These are phyloP conservation scores for Leccinum broughii DNA, from an alignment of 768 basidiomycete genomes.

Conservation along the genomic window DNA sequence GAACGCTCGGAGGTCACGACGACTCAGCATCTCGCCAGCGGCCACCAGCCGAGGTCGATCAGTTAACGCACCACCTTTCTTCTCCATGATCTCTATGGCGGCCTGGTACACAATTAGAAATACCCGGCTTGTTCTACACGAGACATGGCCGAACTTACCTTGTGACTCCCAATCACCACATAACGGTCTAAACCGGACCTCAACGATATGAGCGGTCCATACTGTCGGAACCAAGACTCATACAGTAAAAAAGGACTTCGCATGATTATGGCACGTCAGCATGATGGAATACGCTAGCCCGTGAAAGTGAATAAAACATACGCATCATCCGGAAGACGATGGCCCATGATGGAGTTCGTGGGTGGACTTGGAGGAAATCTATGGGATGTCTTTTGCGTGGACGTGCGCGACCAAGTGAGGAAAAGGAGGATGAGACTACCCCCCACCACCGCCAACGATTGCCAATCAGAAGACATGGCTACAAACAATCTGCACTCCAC, in stretches of 20 bases:
- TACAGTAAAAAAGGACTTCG: conserved; percentile 25
- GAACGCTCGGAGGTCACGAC: conserved; percentile 48
- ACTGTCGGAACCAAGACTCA: conserved; percentile 53
- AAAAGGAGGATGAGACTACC: too few relatives aligned
- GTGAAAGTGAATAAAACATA: background rate
- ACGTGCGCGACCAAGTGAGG: conserved; percentile 50
- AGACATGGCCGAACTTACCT: conserved; percentile 4
- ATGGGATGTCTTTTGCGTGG: conserved; percentile 45
- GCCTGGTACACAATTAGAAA: background rate
- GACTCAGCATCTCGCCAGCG: conserved; percentile 47
- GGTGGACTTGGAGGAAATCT: conserved; percentile 12
- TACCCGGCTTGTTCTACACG: background rate
- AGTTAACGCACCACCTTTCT: conserved; percentile 42
- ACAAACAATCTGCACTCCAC: too few relatives aligned
- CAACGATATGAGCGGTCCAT: conserved; percentile 57
- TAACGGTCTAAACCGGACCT: conserved; percentile 40
- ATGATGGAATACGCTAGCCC: too few relatives aligned
- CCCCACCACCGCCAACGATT: too few relatives aligned
- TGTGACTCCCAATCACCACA: conserved; percentile 20
- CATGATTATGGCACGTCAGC: too few relatives aligned
- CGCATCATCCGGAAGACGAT: conserved; percentile 2
- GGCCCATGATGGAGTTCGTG: background rate
- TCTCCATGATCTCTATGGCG: conserved; percentile 56
- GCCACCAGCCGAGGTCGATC: conserved; percentile 42
- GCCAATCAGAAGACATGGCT: too few relatives aligned